Percentiles rank a stretch among this genome's conserved stretches.
Conservation (phyloP, 805 yeast genomes). For the Candida orba region DNA sequence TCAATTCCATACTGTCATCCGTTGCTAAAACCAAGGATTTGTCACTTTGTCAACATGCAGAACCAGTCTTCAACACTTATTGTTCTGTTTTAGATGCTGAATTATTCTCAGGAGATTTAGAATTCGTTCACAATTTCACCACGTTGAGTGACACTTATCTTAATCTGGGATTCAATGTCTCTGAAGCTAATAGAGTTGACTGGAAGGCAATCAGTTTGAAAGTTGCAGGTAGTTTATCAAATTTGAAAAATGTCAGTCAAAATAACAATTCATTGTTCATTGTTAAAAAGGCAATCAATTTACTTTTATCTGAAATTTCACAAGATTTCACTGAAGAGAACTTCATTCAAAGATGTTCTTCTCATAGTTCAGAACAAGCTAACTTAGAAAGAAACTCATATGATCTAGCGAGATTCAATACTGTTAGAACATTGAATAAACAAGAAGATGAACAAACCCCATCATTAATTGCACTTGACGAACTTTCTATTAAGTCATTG, state of each 20-base stretch:
- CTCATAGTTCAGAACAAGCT: conserved; percentile 17
- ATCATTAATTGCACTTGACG: conserved; percentile 21
- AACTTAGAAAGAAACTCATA: background rate
- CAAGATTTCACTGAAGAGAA: conserved; percentile 18
- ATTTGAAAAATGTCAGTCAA: conserved; percentile 22
- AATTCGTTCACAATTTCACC: conserved; percentile 43
- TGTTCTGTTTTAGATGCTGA: conserved; percentile 51
- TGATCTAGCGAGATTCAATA: conserved; percentile 11
- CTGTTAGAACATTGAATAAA: conserved; percentile 8
- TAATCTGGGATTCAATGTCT: conserved; percentile 8
- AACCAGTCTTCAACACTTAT: conserved; percentile 40
- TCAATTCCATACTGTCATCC: conserved; percentile 49
- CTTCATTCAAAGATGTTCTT: conserved; percentile 13
- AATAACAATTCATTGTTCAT: conserved; percentile 9
- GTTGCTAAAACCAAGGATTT: conserved; percentile 54
- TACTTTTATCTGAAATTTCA: conserved; percentile 14
- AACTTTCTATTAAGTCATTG: conserved; percentile 36
- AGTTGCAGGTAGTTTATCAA: conserved; percentile 33
- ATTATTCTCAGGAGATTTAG: conserved; percentile 57
- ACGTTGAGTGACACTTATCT: conserved; percentile 26
- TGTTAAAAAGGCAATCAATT: conserved; percentile 14
- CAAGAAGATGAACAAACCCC: conserved; percentile 8
- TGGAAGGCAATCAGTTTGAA: conserved; percentile 35
- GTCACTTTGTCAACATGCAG: conserved; percentile 47
- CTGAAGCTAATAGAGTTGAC: conserved; percentile 28